These are phyloP conservation scores for Lasiosphaeria hispida DNA, from an alignment of 495 filamentous ascomycete species.

Conservation along the genomic window DNA sequence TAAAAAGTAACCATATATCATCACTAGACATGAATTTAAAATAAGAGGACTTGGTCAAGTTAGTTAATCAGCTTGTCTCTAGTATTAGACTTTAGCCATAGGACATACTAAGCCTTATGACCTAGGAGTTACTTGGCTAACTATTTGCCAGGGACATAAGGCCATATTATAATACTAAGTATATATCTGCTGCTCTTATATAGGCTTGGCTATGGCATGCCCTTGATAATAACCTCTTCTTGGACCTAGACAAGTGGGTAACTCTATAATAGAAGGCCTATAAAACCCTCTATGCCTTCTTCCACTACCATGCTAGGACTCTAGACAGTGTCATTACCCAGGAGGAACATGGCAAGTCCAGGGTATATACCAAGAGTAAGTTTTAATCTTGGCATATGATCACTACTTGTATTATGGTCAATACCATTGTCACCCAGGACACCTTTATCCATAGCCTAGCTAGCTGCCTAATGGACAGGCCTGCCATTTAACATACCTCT, in stretches of 20 bases:
- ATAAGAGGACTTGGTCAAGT: background rate
- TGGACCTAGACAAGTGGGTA: background rate
- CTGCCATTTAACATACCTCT: background rate
- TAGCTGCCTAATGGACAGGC: too few species aligned
- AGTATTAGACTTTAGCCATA: background rate
- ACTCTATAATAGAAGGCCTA: background rate
- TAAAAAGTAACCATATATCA: background rate
- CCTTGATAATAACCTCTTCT: constrained; percentile 2
- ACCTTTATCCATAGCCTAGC: too few species aligned
- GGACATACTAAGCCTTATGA: background rate
- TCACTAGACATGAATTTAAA: background rate
- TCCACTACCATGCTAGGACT: background rate
- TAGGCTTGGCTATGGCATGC: background rate
- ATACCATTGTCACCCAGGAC: background rate
- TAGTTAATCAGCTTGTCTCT: background rate
- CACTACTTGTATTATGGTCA: background rate
- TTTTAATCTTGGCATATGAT: background rate
- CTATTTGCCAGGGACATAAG: background rate
- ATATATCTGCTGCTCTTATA: background rate
- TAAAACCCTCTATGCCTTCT: background rate
- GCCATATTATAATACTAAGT: background rate
- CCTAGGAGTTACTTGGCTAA: background rate
- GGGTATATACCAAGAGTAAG: background rate
- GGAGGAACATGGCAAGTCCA: background rate
- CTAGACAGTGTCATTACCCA: background rate